Base-by-base conservation (phyloP, 192 early-diverging fungal genomes). In the Podila horticola region DNA sequence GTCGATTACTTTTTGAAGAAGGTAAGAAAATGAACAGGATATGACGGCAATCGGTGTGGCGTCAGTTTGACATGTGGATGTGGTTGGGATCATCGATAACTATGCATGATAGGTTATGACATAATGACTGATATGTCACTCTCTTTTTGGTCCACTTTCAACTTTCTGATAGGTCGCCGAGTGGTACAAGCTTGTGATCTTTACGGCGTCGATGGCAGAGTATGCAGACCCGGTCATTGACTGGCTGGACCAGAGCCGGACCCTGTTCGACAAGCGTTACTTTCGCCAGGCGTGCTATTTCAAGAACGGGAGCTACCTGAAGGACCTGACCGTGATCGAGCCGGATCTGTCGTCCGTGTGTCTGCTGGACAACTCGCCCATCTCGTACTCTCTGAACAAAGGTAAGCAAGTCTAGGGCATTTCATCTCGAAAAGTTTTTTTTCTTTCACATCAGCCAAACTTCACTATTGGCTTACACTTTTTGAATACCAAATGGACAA, bases 141-240 rank as follows among this genome's bases (percentile, higher is more conserved):
- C 58, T 72, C 57, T 64, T 48, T 65, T 61, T 55, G 50, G 26
- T n/a, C n/a, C 13, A 4, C 19, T 9, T 52, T 30, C 17, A 9
- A 34, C 26, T 26, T 22, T 29, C 33, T 26, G 19, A 11, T 51
- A 95, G 94, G 92, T 95, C 30, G 75, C 85, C 66, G 91, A 95
- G 77, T 97, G 95, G 95, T 97, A 94, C 86, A 93, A 94, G 60
- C 88, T 97, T 24, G 93, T 96, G 12, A 93, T 97, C 34, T 97
- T 95, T 82, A 97, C 95, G 3, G 95, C 95, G 12, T 93, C 92
- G 13, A 94, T 97, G 92, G 83, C 93, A 26, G 95, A 97, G 84
- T 97, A 97, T 74, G 95, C 95, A n/a, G 94, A 96, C 74, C 95
- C 95, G 22, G 95, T 97, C 26, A 95, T 97, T 67, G 95, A 97